These are phyloP conservation scores for Agrocybe pediades DNA, from an alignment of 768 basidiomycete species.

Conservation along the genomic window DNA sequence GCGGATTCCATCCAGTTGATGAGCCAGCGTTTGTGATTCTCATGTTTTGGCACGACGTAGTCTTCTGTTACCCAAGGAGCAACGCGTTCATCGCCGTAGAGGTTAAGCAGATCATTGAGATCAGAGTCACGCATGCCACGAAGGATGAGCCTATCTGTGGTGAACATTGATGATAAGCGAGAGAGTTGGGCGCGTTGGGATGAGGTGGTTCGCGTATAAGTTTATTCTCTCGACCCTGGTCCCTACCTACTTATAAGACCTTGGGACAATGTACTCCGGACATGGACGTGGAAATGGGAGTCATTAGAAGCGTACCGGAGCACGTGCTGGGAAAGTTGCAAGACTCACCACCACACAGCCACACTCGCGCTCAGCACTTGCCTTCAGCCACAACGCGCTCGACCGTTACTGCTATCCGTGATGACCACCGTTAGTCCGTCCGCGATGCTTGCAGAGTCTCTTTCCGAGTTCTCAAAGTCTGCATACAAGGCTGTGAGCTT, in stretches of 20 bases:
- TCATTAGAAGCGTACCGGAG: neutral
- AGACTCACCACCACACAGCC: neutral
- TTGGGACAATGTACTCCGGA: neutral
- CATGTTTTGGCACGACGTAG: constrained; percentile 17
- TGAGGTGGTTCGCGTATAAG: neutral
- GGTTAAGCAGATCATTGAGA: constrained; percentile 11
- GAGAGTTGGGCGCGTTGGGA: neutral
- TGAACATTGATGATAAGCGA: constrained; percentile 19
- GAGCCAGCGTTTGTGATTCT: constrained; percentile 12
- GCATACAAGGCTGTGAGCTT: constrained; percentile 30
- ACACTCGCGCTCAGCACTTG: neutral
- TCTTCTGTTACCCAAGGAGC: constrained; percentile 16
- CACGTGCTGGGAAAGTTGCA: neutral
- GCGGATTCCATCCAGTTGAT: constrained; percentile 8
- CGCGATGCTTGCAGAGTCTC: constrained; percentile 28
- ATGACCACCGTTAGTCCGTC: constrained; percentile 22
- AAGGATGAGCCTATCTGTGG: constrained; percentile 17
- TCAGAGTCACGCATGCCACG: constrained; percentile 15
- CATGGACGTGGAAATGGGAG: neutral
- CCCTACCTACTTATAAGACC: neutral
- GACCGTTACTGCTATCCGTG: neutral
- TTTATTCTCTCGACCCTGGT: too few relatives aligned
- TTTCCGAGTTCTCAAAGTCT: constrained; percentile 29
- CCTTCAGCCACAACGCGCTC: neutral
- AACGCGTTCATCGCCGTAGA: constrained; percentile 16